These are phyloP conservation scores for Streptanthus diversifolius DNA, from an alignment of 345 rosid genomes.

Conservation along the genomic window DNA sequence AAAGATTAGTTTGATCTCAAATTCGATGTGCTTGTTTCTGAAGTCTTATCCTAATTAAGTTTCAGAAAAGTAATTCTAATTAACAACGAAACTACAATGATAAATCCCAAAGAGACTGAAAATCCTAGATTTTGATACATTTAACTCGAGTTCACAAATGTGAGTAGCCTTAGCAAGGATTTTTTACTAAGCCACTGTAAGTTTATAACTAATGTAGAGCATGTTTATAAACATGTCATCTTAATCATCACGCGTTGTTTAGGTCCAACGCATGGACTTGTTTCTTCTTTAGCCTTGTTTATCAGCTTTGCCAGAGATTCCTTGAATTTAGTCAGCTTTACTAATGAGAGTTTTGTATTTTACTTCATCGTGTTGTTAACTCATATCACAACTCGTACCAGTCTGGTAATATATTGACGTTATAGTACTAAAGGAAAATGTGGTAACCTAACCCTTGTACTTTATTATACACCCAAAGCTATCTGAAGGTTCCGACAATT, in stretches of 20 bases:
- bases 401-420: slow-evolving; percentile 3
- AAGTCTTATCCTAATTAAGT: not conserved
- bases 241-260: not conserved
- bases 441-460: slow-evolving; percentile 3
- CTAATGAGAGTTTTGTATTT: not conserved
- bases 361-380: not conserved
- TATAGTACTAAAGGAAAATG: not conserved
- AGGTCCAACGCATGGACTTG: not conserved
- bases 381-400: slow-evolving; percentile 3
- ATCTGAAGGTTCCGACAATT: slow-evolving; percentile 18
- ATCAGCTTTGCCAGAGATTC: not conserved
- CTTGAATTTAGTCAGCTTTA: not conserved
- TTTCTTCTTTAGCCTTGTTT: not conserved
- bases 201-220: not conserved
- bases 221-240: not conserved
- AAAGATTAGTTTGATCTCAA: slow-evolving; percentile 9
- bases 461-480: slow-evolving; percentile 26
- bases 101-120: not conserved
- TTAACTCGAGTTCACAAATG: not conserved
- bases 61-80: not conserved
- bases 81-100: not conserved
- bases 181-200: not conserved
- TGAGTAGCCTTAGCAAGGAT: not conserved
- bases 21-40: not conserved
- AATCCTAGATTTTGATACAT: not conserved